Base-by-base conservation (phyloP, 2,329 filamentous ascomycete species). In the Raffaelea albimanens region DNA sequence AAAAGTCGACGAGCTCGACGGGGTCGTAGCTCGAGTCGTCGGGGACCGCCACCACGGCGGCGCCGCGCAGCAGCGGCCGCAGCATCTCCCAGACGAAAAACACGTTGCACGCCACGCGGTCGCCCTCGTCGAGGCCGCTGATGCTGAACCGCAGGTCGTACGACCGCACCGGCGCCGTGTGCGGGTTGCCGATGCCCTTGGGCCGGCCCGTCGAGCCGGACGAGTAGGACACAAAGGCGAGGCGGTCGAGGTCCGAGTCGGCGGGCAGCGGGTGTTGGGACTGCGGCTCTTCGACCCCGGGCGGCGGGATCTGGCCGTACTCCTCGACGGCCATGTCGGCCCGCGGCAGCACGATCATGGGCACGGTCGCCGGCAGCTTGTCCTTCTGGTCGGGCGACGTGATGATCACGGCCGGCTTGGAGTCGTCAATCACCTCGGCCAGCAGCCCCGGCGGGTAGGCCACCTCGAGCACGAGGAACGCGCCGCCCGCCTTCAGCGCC, bases 11-110 rank as follows among this genome's bases (percentile, higher is more conserved):
- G 22, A 91, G 75, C 43, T 82, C 77, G 31, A 79, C 76, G 0
- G 86, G 85, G 54, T 91, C 86, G 57, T 89, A 90, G 64, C 85
- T 89, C 33, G 74, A 76, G 55, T 85, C 79, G 56, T 91, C 86
- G 1, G 85, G 83, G 16, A 90, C 79, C 3, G 82, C 77, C 20
- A 89, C 76, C 4, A 87, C 83, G 0, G 86, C 87, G 3, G 85
- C 86, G 55, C 86, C 86, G 47, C 85, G 76, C 47, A 91, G 61
- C 40, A 91, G 69, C 9, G 86, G 86, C 5, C 86, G 82, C 47
- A 91, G 63, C 48, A 90, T 89, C 61, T 91, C 86, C 86, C 86
- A 91, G 42, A 90, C 74, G 60, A 91, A 91, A 63, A 90, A 91
- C 50, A 90, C 86, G 68, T 90, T 91, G 67, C 85, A 90, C n/a